phyloP scores from a whole-genome alignment of 2,329 filamentous ascomycete genomes.

The Talaromyces sp. region DNA sequence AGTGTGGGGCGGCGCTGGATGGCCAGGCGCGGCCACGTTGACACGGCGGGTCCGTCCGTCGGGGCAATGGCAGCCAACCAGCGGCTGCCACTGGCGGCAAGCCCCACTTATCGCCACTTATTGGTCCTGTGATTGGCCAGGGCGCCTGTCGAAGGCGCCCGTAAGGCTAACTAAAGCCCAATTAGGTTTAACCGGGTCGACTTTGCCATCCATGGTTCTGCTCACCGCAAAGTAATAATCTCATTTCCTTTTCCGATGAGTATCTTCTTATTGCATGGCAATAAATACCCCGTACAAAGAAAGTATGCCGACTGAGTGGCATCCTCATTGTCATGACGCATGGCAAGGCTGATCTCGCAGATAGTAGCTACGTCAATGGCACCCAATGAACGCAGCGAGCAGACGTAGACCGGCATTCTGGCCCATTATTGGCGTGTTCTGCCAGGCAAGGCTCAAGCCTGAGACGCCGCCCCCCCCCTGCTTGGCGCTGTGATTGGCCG shows the following conservation, averaged over 20 bases:
- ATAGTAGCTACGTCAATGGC: neutral
- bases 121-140: constrained; percentile 6
- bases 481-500: neutral
- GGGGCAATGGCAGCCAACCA: neutral
- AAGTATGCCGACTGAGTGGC: no score
- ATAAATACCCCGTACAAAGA: no score
- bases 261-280: no score
- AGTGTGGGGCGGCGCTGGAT: neutral
- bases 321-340: neutral
- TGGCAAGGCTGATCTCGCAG: neutral
- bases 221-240: neutral
- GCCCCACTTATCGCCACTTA: neutral
- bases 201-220: neutral
- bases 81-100: neutral
- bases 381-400: neutral
- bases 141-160: constrained; percentile 13
- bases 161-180: neutral
- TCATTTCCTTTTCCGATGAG: no score
- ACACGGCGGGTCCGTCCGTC: neutral
- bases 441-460: neutral
- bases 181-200: neutral
- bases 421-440: neutral
- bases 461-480: neutral
- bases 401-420: neutral
- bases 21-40: neutral